These are phyloP conservation scores for Xylaria telfairii DNA, from an alignment of 495 filamentous ascomycete genomes.

Conservation along the genomic window DNA sequence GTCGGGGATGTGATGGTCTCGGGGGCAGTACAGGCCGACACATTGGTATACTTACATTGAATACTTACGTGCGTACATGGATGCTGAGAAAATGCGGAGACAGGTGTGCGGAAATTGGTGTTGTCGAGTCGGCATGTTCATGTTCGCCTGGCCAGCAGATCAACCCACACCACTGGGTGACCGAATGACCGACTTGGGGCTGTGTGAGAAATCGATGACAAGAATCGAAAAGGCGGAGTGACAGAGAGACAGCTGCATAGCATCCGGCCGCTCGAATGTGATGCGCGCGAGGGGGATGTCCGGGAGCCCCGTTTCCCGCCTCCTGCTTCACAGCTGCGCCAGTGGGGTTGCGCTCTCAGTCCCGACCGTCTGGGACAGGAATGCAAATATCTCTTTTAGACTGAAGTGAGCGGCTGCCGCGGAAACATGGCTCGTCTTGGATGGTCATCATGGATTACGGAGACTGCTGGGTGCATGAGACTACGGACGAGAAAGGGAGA, in stretches of 20 bases:
- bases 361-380: constrained; percentile 25
- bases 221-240: constrained; percentile 19
- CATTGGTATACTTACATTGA: neutral
- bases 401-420: constrained; percentile 19
- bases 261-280: neutral
- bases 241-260: neutral
- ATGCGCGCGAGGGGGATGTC: constrained; percentile 6
- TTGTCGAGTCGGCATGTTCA: constrained; percentile 6
- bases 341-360: constrained; percentile 16
- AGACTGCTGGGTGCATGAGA: constrained; percentile 4
- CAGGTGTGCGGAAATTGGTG: neutral
- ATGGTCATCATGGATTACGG: neutral
- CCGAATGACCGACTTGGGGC: constrained; percentile 1
- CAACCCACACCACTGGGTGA: neutral
- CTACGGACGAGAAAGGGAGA: constrained; percentile 17
- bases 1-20: neutral
- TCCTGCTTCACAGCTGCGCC: neutral
- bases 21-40: constrained; percentile 8
- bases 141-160: constrained; percentile 5
- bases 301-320: constrained; percentile 5
- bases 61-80: neutral
- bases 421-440: constrained; percentile 14
- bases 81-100: constrained; percentile 10
- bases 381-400: constrained; percentile 15
- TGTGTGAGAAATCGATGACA: constrained; percentile 5